Evolutionary conservation across 805 yeast genomes (phyloP).

Genomic region (Isabelozyma gotoi): DNA sequence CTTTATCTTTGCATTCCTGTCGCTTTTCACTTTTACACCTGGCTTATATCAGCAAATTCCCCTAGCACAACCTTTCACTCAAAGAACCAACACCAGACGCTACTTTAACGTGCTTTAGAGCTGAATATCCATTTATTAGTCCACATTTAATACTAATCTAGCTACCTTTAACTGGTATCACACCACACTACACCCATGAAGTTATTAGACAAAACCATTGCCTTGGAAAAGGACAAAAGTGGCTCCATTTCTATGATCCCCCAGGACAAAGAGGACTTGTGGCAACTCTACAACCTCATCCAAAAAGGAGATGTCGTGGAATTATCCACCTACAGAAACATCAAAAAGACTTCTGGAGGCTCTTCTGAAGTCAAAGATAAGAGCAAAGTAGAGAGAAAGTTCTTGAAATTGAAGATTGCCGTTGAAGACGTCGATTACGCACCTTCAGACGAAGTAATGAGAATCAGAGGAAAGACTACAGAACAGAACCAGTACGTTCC

Average conservation of each 20-base stretch:
- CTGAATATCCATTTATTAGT: too few relatives aligned
- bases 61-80: too few relatives aligned
- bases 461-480: slow-evolving; percentile 77
- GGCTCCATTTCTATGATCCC: slow-evolving; percentile 71
- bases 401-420: slow-evolving; percentile 47
- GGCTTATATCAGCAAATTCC: too few relatives aligned
- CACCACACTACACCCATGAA: too few relatives aligned
- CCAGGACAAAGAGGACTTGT: slow-evolving; percentile 88
- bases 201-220: slow-evolving; percentile 18
- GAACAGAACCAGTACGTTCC: slow-evolving; percentile 75
- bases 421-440: slow-evolving; percentile 77
- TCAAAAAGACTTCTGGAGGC: slow-evolving; percentile 37
- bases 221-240: slow-evolving; percentile 55
- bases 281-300: slow-evolving; percentile 81
- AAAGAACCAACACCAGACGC: too few relatives aligned
- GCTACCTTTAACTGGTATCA: too few relatives aligned
- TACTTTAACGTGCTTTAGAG: too few relatives aligned
- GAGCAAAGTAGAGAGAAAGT: slow-evolving; percentile 54
- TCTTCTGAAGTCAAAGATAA: slow-evolving; percentile 34
- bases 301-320: slow-evolving; percentile 74
- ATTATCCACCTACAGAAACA: slow-evolving; percentile 66
- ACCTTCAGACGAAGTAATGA: slow-evolving; percentile 71
- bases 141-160: too few relatives aligned
- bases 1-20: too few relatives aligned
- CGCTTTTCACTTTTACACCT: too few relatives aligned